Conservation (phyloP, 2,329 filamentous ascomycete genomes). For the Ramularia collo-cygni region DNA sequence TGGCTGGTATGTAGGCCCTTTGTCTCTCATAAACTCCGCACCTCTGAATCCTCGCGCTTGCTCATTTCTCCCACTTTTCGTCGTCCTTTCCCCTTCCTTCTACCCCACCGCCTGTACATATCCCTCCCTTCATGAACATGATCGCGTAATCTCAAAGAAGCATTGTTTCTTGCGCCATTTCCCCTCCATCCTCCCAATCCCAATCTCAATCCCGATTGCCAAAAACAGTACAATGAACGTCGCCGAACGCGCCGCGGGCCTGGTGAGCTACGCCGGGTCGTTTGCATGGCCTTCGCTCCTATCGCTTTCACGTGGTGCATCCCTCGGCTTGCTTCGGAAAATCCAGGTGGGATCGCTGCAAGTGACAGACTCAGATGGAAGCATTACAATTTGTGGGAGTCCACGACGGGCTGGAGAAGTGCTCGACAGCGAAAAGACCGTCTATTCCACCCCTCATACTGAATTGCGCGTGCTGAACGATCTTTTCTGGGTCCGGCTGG, state of each 20-base stretch:
- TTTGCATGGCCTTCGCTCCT: slow-evolving; percentile 45
- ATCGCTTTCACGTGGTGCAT: slow-evolving; percentile 38
- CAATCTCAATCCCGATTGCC: background rate
- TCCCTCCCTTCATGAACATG: background rate
- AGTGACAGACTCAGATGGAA: slow-evolving; percentile 39
- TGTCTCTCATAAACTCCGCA: background rate
- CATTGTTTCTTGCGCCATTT: slow-evolving; percentile 19
- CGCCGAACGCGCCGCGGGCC: slow-evolving; percentile 32
- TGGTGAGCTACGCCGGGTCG: slow-evolving; percentile 38
- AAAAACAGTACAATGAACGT: slow-evolving; percentile 19
- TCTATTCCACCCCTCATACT: slow-evolving; percentile 38
- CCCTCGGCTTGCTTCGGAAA: slow-evolving; percentile 39
- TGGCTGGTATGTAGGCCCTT: background rate
- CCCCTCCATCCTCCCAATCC: slow-evolving; percentile 21
- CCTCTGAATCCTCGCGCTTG: background rate
- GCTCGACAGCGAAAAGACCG: slow-evolving; percentile 29
- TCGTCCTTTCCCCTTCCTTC: background rate
- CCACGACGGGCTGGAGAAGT: slow-evolving; percentile 28
- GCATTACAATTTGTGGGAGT: slow-evolving; percentile 40
- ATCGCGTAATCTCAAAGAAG: background rate
- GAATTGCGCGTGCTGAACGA: slow-evolving; percentile 58
- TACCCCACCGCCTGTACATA: background rate
- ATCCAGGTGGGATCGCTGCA: slow-evolving; percentile 43
- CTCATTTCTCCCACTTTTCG: background rate
- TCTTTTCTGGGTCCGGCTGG: slow-evolving; percentile 62